A percentile compares a stretch with the other conserved stretches of the same genome.
phyloP scores from a whole-genome alignment of 805 yeast species.

The Ogataea trehalophila region DNA sequence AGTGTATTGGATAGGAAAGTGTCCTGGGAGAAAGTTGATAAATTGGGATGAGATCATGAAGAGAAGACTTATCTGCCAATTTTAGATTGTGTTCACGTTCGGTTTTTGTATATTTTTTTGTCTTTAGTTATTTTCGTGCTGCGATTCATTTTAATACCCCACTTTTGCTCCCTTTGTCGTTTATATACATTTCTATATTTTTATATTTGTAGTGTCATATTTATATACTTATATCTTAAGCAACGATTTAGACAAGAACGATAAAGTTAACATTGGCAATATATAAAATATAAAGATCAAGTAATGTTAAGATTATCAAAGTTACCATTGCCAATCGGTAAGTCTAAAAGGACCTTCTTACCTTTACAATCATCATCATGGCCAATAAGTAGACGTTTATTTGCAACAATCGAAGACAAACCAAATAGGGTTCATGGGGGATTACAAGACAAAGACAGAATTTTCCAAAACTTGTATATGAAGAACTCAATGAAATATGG shows the following conservation, averaged over 20 bases:
- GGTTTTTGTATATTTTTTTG: no score
- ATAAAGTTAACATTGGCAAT: no score
- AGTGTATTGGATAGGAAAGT: slow-evolving; percentile 1
- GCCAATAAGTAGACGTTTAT: slow-evolving; percentile 11
- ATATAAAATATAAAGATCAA: no score
- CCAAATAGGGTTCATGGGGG: slow-evolving; percentile 65
- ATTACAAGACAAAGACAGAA: slow-evolving; percentile 75
- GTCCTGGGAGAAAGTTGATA: background rate
- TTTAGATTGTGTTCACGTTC: no score
- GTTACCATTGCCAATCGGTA: slow-evolving; percentile 54
- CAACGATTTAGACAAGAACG: background rate
- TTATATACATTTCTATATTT: slow-evolving; percentile 8
- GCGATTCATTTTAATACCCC: slow-evolving; percentile 3
- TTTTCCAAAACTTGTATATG: slow-evolving; percentile 73
- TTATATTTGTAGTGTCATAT: slow-evolving; percentile 47
- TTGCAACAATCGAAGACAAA: slow-evolving; percentile 43
- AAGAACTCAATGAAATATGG: slow-evolving; percentile 55
- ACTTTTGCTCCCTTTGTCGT: slow-evolving; percentile 5
- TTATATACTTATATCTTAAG: background rate
- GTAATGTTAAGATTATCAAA: background rate
- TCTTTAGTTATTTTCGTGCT: no score
- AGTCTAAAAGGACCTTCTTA: background rate
- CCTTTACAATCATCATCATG: background rate
- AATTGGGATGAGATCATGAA: background rate
- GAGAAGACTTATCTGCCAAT: background rate